A percentile compares a stretch with the other conserved stretches of the same genome.
Evolutionary conservation across 345 rosid genomes (phyloP).

Genomic region (Rhodamnia rubescens): DNA sequence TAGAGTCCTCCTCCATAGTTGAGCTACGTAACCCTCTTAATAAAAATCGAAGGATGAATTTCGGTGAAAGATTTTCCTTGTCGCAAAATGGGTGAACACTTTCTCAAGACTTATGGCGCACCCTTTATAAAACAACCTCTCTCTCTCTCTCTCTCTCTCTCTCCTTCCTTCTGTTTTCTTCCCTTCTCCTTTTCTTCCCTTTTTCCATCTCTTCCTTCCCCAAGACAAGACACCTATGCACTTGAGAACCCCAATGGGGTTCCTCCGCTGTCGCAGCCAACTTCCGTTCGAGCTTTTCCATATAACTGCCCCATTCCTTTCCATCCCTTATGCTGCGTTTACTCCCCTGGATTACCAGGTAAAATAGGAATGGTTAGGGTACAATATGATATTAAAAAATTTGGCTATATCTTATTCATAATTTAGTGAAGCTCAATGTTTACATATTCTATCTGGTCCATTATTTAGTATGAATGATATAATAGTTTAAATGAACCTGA

Average conservation of each 20-base stretch:
- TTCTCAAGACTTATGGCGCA: too few relatives aligned
- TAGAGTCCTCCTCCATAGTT: too few relatives aligned
- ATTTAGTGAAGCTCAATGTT: not conserved
- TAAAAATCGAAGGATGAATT: too few relatives aligned
- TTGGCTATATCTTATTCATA: not conserved
- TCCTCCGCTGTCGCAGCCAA: not conserved
- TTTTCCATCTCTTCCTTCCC: not conserved
- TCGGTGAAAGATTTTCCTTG: too few relatives aligned
- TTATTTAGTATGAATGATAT: too few relatives aligned
- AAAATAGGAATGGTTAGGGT: too few relatives aligned
- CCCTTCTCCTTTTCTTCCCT: not conserved
- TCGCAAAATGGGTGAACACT: too few relatives aligned
- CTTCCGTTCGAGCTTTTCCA: not conserved
- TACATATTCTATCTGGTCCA: not conserved
- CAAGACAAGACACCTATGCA: not conserved
- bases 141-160: too few relatives aligned
- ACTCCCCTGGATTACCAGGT: rapidly evolving
- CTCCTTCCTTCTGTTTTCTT: not conserved
- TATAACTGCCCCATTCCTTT: not conserved
- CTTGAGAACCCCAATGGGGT: not conserved
- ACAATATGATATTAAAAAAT: not conserved
- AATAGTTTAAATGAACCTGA: not conserved
- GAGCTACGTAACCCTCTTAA: too few relatives aligned
- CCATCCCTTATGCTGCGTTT: rapidly evolving
- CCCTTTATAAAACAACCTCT: too few relatives aligned